These are phyloP conservation scores for Tetrapisispora arboricola DNA, from an alignment of 805 yeast genomes.

Conservation along the genomic window DNA sequence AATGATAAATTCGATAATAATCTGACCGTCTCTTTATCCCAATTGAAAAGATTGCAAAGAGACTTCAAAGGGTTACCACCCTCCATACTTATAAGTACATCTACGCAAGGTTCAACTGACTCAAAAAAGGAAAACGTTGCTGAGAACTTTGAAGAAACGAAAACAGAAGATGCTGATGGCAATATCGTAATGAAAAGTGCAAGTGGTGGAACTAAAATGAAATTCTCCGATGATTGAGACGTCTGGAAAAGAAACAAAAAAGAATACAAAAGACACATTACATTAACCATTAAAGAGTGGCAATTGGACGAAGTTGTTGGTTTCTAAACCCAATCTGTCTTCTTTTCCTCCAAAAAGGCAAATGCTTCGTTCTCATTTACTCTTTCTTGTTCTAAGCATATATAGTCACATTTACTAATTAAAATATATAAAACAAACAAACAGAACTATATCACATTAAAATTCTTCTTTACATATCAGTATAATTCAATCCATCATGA, in stretches of 20 bases:
- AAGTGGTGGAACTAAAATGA: slow-evolving; percentile 25
- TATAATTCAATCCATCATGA: too few relatives aligned
- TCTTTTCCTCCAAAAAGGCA: too few relatives aligned
- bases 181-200: slow-evolving; percentile 13
- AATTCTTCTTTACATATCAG: too few relatives aligned
- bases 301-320: too few relatives aligned
- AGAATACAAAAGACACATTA: too few relatives aligned
- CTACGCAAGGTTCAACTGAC: neutral
- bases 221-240: slow-evolving; percentile 12
- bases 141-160: slow-evolving; percentile 1
- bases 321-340: too few relatives aligned
- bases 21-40: slow-evolving; percentile 34
- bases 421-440: too few relatives aligned
- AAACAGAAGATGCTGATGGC: slow-evolving; percentile 5
- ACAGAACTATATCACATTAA: too few relatives aligned
- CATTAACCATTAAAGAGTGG: too few relatives aligned
- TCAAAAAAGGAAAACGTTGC: neutral
- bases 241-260: neutral
- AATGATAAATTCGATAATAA: slow-evolving; percentile 18
- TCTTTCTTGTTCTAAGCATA: too few relatives aligned
- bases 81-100: slow-evolving; percentile 5
- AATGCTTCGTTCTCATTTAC: too few relatives aligned
- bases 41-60: slow-evolving; percentile 63
- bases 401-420: too few relatives aligned
- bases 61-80: slow-evolving; percentile 79